phyloP scores from a whole-genome alignment of 805 yeast species.

The Lipomyces anomalus region DNA sequence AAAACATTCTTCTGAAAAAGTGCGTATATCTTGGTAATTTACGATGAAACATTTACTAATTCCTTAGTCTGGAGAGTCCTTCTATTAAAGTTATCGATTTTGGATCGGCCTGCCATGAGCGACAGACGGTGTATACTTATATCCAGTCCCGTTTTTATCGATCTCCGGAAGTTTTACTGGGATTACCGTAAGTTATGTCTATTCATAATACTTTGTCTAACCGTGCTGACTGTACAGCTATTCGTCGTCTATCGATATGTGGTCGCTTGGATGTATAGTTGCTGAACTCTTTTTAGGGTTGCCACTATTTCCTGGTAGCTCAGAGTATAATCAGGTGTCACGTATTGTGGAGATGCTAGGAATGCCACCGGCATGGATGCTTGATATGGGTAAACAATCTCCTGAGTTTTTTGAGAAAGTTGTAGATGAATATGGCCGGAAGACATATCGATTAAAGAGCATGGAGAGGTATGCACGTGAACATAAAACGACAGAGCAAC shows the following conservation, averaged over 20 bases:
- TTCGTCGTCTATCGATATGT: slow-evolving; percentile 89
- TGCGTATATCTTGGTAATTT: not conserved
- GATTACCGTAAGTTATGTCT: slow-evolving; percentile 53
- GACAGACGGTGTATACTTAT: slow-evolving; percentile 84
- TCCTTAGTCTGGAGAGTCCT: slow-evolving; percentile 58
- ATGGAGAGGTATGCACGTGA: slow-evolving; percentile 47
- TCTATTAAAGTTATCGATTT: slow-evolving; percentile 90
- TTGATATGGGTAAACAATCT: slow-evolving; percentile 88
- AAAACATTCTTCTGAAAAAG: slow-evolving; percentile 74
- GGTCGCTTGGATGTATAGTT: slow-evolving; percentile 93
- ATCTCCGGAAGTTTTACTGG: slow-evolving; percentile 89
- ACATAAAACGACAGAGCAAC: slow-evolving; percentile 51
- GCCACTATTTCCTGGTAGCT: slow-evolving; percentile 90
- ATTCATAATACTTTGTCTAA: not conserved
- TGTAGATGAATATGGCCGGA: slow-evolving; percentile 34
- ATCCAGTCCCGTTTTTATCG: slow-evolving; percentile 94
- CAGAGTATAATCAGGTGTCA: slow-evolving; percentile 84
- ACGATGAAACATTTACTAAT: not conserved
- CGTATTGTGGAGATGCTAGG: slow-evolving; percentile 81
- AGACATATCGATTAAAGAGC: slow-evolving; percentile 41
- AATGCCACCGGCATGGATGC: slow-evolving; percentile 89
- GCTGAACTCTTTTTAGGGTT: slow-evolving; percentile 87
- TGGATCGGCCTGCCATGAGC: slow-evolving; percentile 50
- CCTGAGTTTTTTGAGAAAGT: slow-evolving; percentile 56
- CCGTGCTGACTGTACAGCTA: slow-evolving; percentile 31